Conservation (phyloP, 345 rosid genomes). For the Syzygium jambos region DNA sequence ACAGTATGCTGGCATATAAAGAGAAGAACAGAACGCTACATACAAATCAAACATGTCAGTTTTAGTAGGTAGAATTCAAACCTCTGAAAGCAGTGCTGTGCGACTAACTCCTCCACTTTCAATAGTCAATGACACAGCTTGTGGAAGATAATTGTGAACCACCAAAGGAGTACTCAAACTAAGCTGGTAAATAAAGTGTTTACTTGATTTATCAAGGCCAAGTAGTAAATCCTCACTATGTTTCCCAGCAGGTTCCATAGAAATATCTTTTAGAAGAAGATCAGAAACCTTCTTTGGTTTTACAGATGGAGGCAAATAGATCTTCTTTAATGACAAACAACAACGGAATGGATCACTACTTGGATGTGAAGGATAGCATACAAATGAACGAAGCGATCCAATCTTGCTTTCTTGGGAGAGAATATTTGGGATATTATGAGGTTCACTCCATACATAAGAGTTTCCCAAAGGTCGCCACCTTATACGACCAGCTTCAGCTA, state of each 20-base stretch:
- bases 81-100: slow-evolving; percentile 68
- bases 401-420: slow-evolving; percentile 68
- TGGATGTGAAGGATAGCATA: slow-evolving; percentile 89
- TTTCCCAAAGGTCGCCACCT: slow-evolving; percentile 88
- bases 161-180: slow-evolving; percentile 71
- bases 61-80: slow-evolving; percentile 15
- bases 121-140: slow-evolving; percentile 46
- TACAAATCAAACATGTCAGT: neutral
- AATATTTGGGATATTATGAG: slow-evolving; percentile 61
- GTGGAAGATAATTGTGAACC: slow-evolving; percentile 73
- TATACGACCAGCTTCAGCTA: slow-evolving; percentile 84
- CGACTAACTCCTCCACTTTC: slow-evolving; percentile 68
- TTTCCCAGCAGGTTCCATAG: slow-evolving; percentile 23
- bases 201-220: slow-evolving; percentile 29
- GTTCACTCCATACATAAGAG: slow-evolving; percentile 91
- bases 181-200: slow-evolving; percentile 51
- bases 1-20: neutral
- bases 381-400: slow-evolving; percentile 78
- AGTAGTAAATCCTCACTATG: slow-evolving; percentile 12
- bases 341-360: slow-evolving; percentile 85
- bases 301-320: slow-evolving; percentile 40
- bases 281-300: slow-evolving; percentile 20
- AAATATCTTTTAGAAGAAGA: slow-evolving; percentile 5
- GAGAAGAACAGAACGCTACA: neutral
- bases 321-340: slow-evolving; percentile 62